Evolutionary conservation across 371 early-diverging fungal species (phyloP).

Genomic region (Syncephalastrum racemosum): DNA sequence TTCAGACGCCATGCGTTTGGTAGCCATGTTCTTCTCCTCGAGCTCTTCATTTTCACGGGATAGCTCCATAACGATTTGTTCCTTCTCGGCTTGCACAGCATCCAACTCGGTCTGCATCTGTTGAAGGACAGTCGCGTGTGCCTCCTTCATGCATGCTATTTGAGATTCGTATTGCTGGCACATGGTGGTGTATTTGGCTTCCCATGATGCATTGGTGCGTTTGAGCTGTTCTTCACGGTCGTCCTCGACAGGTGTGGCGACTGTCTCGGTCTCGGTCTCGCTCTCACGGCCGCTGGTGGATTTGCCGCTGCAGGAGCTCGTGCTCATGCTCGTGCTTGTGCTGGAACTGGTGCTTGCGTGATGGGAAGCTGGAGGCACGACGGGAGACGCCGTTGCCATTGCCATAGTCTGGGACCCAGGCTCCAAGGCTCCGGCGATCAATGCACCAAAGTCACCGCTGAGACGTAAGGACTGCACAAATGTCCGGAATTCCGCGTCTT

Average conservation of each 20-base stretch:
- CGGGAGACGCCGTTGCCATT: constrained; percentile 2
- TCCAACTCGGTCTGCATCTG: constrained; percentile 20
- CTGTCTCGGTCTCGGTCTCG: no score
- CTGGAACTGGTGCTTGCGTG: not conserved
- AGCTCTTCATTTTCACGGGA: constrained; percentile 25
- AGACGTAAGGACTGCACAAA: constrained; percentile 37
- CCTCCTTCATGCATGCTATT: constrained; percentile 23
- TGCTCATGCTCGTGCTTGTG: constrained; percentile 6
- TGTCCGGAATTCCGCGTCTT: constrained; percentile 29
- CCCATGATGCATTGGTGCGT: constrained; percentile 8
- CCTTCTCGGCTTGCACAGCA: constrained; percentile 26
- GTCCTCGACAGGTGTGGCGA: not conserved
- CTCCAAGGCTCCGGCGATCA: constrained; percentile 41
- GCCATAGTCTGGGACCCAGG: not conserved
- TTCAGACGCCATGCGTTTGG: constrained; percentile 38
- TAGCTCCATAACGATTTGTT: constrained; percentile 27
- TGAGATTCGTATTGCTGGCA: constrained; percentile 41
- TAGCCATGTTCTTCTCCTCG: constrained; percentile 23
- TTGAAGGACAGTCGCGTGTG: constrained; percentile 6
- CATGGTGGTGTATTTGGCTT: constrained; percentile 34
- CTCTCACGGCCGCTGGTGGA: not conserved
- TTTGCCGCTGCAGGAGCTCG: constrained; percentile 4
- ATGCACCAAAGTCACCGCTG: constrained; percentile 43
- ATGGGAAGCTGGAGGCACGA: not conserved
- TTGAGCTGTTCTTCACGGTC: constrained; percentile 1